Evolutionary conservation across 192 early-diverging fungal genomes (phyloP).

Genomic region (Neocallimastix lanati): DNA sequence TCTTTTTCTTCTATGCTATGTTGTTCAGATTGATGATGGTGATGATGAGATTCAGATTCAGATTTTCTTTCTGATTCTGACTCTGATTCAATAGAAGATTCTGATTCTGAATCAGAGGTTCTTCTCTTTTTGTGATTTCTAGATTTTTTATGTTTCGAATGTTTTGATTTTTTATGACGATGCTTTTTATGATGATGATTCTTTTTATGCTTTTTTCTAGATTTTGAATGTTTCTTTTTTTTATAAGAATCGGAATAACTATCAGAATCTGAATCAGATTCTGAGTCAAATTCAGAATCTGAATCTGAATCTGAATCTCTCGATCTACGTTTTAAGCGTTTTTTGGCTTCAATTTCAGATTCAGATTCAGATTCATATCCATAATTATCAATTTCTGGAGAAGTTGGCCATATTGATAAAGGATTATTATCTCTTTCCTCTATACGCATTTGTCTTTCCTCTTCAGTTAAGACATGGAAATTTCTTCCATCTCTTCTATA

Average conservation of each 20-base stretch:
- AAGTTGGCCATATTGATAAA: neutral
- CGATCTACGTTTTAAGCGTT: neutral
- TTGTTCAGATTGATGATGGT: neutral
- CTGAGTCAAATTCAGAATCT: neutral
- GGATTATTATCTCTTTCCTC: neutral
- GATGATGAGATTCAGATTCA: too few species aligned
- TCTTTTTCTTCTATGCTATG: neutral
- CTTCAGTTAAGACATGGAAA: neutral
- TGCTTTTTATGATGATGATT: neutral
- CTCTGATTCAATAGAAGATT: neutral
- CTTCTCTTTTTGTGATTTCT: neutral
- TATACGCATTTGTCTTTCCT: neutral
- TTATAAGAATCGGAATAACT: neutral
- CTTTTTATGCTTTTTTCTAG: neutral
- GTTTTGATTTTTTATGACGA: neutral
- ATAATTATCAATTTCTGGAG: neutral
- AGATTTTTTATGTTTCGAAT: neutral
- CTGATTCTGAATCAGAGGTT: neutral
- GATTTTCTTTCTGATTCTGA: neutral
- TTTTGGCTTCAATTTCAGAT: neutral
- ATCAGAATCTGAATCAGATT: neutral
- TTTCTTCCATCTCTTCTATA: neutral
- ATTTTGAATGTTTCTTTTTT: neutral
- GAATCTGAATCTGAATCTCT: neutral
- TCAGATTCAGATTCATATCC: neutral